Evolutionary conservation across 768 basidiomycete species (phyloP).

Genomic region (Psilocybe cyanescens): DNA sequence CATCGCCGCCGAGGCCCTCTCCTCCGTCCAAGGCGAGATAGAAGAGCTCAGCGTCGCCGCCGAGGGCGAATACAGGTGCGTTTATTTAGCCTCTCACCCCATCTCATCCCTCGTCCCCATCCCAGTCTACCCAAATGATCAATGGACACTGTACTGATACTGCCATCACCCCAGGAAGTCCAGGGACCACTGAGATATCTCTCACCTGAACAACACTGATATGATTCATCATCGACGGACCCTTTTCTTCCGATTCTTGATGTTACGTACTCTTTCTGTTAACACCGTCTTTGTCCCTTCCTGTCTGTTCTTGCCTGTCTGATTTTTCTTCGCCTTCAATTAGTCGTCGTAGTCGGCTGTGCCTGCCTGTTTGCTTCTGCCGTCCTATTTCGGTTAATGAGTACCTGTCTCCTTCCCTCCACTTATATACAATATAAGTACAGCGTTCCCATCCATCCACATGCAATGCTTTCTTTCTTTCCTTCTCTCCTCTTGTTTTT

Average conservation of each 20-base stretch:
- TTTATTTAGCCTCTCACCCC: background rate
- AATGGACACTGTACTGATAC: background rate
- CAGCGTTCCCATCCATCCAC: too few species aligned
- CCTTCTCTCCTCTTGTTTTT: too few species aligned
- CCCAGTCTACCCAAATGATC: too few species aligned
- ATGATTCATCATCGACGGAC: background rate
- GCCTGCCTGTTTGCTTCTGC: too few species aligned
- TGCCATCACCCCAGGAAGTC: constrained; percentile 63
- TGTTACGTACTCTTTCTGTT: background rate
- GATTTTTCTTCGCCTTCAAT: too few species aligned
- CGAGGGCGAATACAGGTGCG: constrained; percentile 91
- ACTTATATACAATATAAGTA: too few species aligned
- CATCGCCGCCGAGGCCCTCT: constrained; percentile 78
- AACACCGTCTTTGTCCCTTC: constrained; percentile 4
- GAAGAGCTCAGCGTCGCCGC: constrained; percentile 93
- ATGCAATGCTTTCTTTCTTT: too few species aligned
- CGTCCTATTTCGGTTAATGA: too few species aligned
- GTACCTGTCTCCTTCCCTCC: too few species aligned
- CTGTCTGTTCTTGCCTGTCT: background rate
- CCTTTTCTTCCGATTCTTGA: background rate
- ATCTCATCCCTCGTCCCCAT: background rate
- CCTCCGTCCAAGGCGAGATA: constrained; percentile 86
- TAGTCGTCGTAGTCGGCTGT: background rate
- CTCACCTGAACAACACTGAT: constrained; percentile 29
- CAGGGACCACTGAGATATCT: constrained; percentile 80